Conservation (phyloP, 768 basidiomycete species). For the Strobilomyces dryophilus region DNA sequence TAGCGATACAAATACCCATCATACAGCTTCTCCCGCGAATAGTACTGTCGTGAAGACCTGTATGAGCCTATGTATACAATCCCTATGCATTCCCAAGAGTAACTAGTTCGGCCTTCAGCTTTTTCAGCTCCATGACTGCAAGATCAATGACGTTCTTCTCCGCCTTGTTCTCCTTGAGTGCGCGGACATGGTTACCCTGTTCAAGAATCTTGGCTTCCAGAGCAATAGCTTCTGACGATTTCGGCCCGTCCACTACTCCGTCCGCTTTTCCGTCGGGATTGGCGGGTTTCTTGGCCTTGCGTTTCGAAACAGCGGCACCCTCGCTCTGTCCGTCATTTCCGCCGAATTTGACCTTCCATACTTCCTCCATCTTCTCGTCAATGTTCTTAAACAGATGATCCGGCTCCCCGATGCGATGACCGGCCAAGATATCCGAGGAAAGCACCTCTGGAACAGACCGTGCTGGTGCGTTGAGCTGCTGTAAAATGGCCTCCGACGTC, state of each 20-base stretch:
- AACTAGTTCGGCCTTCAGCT: slow-evolving; percentile 55
- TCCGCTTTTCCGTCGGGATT: slow-evolving; percentile 45
- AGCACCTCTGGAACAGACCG: slow-evolving; percentile 73
- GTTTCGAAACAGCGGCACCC: slow-evolving; percentile 41
- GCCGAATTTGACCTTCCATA: slow-evolving; percentile 77
- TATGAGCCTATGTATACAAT: neutral
- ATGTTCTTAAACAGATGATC: slow-evolving; percentile 93
- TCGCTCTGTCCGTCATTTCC: slow-evolving; percentile 49
- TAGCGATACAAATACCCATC: too few species aligned
- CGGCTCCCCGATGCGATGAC: slow-evolving; percentile 81
- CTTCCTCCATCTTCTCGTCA: slow-evolving; percentile 83
- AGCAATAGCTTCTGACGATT: slow-evolving; percentile 66
- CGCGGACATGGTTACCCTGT: slow-evolving; percentile 72
- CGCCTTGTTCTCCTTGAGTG: slow-evolving; percentile 50
- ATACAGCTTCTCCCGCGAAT: too few species aligned
- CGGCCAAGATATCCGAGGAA: slow-evolving; percentile 77
- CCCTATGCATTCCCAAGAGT: slow-evolving; percentile 13
- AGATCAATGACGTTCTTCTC: slow-evolving; percentile 42
- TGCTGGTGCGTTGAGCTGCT: slow-evolving; percentile 86
- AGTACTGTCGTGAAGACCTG: neutral
- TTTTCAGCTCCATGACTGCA: slow-evolving; percentile 63
- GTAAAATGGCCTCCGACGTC: slow-evolving; percentile 74
- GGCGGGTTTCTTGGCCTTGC: slow-evolving; percentile 53
- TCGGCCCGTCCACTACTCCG: slow-evolving; percentile 45
- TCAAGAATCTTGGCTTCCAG: slow-evolving; percentile 71